A percentile compares a stretch with the other conserved stretches of the same genome.
phyloP scores from a whole-genome alignment of 1,284 basidiomycete genomes.

The Trichosporon inkin region DNA sequence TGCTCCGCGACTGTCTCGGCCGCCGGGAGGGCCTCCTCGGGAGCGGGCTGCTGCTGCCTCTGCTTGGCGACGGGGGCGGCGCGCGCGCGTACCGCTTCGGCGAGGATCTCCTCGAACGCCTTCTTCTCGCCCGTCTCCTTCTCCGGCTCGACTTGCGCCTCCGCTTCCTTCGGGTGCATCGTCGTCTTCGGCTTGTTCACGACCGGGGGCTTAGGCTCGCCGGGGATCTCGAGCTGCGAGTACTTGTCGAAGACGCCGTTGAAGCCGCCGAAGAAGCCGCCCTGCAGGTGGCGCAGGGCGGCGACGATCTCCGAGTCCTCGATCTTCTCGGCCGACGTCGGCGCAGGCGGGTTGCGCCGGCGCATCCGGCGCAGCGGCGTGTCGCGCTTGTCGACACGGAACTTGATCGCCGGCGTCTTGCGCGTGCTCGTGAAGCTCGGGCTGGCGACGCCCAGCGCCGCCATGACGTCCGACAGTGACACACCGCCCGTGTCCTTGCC shows the following conservation, averaged over 20 bases:
- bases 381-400: conserved; percentile 20
- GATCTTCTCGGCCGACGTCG: conserved; percentile 5
- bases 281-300: conserved; percentile 26
- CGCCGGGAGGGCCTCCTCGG: neutral
- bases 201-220: neutral
- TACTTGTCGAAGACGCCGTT: conserved; percentile 32
- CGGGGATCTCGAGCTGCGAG: neutral
- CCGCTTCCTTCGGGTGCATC: conserved; percentile 16
- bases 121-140: neutral
- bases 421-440: neutral
- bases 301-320: conserved; percentile 31
- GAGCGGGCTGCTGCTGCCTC: neutral
- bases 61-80: neutral
- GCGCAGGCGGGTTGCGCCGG: neutral
- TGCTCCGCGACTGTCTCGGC: neutral
- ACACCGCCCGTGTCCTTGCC: neutral
- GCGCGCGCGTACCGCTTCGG: neutral
- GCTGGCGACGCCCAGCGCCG: conserved; percentile 1
- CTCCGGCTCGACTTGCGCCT: conserved; percentile 17
- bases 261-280: conserved; percentile 37
- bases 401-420: conserved; percentile 14
- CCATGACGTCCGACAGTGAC: conserved; percentile 8
- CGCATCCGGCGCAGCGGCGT: neutral
- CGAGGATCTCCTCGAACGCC: conserved; percentile 2
- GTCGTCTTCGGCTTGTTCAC: conserved; percentile 11